phyloP scores from a whole-genome alignment of 768 basidiomycete genomes.

The Lactifluus piperatus region DNA sequence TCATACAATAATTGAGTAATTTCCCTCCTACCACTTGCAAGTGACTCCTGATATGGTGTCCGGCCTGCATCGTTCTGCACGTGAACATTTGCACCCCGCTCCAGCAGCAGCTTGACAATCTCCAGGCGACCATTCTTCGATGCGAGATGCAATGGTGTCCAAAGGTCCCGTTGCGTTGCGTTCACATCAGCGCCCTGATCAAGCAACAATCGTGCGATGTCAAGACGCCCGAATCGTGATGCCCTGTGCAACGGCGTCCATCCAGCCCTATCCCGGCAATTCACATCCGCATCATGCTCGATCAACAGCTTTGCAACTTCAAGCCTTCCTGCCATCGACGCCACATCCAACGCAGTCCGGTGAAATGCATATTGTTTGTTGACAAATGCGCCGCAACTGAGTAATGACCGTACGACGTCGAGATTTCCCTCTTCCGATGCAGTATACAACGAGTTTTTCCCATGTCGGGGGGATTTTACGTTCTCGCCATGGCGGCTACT shows the following conservation, averaged over 20 bases:
- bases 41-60: no score
- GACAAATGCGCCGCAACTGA: not conserved
- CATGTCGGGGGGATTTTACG: not conserved
- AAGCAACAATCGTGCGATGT: no score
- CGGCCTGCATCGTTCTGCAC: no score
- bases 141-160: no score
- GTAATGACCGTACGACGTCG: not conserved
- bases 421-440: not conserved
- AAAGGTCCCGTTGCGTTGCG: no score
- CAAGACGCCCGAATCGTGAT: not conserved
- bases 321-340: not conserved
- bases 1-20: no score
- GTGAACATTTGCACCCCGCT: no score
- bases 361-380: not conserved
- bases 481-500: not conserved
- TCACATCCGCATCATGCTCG: not conserved
- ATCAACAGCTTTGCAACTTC: not conserved
- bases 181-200: no score
- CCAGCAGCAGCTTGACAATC: no score
- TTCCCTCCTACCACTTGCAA: no score
- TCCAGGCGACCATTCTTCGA: no score
- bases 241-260: not conserved
- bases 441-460: not conserved
- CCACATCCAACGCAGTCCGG: not conserved
- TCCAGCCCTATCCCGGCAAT: not conserved